Percentiles rank a stretch among this genome's conserved stretches.
phyloP scores from a whole-genome alignment of 495 filamentous ascomycete species.

The Aspergillus panamensis region DNA sequence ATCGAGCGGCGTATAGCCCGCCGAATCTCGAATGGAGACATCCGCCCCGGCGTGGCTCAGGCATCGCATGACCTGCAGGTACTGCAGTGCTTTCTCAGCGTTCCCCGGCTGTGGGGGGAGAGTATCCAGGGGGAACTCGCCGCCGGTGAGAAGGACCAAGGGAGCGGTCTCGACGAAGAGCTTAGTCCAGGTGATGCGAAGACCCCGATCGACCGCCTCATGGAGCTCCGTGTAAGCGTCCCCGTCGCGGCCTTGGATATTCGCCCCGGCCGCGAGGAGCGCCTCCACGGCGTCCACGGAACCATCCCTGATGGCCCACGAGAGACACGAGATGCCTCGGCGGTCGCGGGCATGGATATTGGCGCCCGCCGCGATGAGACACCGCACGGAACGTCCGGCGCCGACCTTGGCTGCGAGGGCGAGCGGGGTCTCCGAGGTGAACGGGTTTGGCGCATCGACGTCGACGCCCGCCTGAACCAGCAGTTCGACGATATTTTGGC shows the following conservation, averaged over 20 bases:
- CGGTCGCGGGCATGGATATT: neutral
- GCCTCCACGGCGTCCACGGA: neutral
- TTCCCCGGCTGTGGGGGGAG: neutral
- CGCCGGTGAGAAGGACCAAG: neutral
- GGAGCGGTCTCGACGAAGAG: neutral
- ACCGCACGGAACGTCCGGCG: neutral
- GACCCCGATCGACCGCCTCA: neutral
- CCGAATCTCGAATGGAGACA: neutral
- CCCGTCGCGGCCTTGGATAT: neutral
- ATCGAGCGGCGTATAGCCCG: neutral
- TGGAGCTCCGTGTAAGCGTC: neutral
- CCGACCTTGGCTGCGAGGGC: neutral
- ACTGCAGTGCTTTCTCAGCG: neutral
- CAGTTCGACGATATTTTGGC: neutral
- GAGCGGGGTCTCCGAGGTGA: neutral
- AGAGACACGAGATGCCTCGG: neutral
- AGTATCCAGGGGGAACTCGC: neutral
- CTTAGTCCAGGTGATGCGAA: neutral
- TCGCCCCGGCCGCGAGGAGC: neutral
- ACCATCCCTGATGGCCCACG: neutral
- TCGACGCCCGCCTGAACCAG: neutral
- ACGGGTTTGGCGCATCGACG: neutral
- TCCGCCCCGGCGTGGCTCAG: neutral
- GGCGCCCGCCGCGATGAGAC: neutral
- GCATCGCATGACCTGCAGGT: neutral